These are phyloP conservation scores for Trichophyton verrucosum DNA, from an alignment of 2,329 filamentous ascomycete species.

Conservation along the genomic window DNA sequence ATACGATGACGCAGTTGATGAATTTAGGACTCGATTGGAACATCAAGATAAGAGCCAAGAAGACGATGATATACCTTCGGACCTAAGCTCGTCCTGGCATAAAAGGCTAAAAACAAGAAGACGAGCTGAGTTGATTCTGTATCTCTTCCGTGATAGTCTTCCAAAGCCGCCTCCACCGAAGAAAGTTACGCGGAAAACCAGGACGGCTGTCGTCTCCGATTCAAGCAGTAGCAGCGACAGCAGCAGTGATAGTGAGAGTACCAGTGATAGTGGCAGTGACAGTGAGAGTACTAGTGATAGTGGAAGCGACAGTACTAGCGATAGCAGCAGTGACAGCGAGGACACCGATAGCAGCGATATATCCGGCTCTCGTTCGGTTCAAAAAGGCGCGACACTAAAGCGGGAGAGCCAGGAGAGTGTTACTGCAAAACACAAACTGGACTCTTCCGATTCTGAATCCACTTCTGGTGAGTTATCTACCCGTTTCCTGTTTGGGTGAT, in stretches of 20 bases:
- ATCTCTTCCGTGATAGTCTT: slow-evolving; percentile 20
- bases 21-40: slow-evolving; percentile 28
- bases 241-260: slow-evolving; percentile 16
- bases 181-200: slow-evolving; percentile 15
- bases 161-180: slow-evolving; percentile 7
- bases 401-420: background rate
- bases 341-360: slow-evolving; percentile 1
- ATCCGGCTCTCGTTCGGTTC: background rate
- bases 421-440: background rate
- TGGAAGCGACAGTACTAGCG: slow-evolving; percentile 18
- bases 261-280: slow-evolving; percentile 18
- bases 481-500: no score
- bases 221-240: slow-evolving; percentile 32
- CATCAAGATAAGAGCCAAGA: slow-evolving; percentile 18
- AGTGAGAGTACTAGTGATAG: slow-evolving; percentile 15
- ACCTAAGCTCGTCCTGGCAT: slow-evolving; percentile 6
- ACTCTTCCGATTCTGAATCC: background rate
- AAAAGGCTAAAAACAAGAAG: slow-evolving; percentile 25
- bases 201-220: slow-evolving; percentile 30
- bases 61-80: slow-evolving; percentile 17
- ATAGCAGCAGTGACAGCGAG: background rate
- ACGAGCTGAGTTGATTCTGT: slow-evolving; percentile 29
- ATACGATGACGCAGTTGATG: slow-evolving; percentile 43
- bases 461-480: background rate
- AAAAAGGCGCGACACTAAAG: background rate